These are phyloP conservation scores for Calycina herbarum DNA, from an alignment of 2,329 filamentous ascomycete species.

Conservation along the genomic window DNA sequence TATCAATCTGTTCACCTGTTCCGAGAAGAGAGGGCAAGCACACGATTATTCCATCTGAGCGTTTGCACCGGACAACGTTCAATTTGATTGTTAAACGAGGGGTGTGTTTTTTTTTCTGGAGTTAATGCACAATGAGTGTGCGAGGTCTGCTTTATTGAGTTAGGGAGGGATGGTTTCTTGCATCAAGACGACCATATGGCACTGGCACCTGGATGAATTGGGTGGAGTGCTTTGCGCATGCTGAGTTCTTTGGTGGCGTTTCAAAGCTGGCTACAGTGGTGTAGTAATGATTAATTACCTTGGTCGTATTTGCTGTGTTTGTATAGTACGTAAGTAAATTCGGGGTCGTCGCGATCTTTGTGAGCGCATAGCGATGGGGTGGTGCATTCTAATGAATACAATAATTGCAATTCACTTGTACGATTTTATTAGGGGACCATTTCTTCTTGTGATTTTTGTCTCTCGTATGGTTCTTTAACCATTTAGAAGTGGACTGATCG, in stretches of 20 bases:
- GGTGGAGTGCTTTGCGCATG: neutral
- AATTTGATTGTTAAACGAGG: neutral
- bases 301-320: conserved; percentile 1
- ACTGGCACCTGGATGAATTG: neutral
- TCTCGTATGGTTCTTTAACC: too few relatives aligned
- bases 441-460: too few relatives aligned
- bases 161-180: neutral
- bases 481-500: too few relatives aligned
- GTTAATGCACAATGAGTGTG: neutral
- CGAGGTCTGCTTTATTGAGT: neutral
- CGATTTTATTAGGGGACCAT: too few relatives aligned
- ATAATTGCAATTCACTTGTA: neutral
- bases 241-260: neutral
- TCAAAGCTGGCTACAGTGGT: conserved; percentile 4
- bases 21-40: conserved; percentile 43
- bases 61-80: neutral
- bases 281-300: conserved; percentile 17
- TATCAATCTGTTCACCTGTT: conserved; percentile 82
- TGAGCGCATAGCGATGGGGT: neutral
- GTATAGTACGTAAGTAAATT: conserved; percentile 1
- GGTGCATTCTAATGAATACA: neutral
- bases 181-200: neutral
- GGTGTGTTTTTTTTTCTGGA: neutral
- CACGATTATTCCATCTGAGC: neutral
- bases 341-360: neutral